Evolutionary conservation across 2,329 filamentous ascomycete genomes (phyloP).

Genomic region (Penicillium crustosum): DNA sequence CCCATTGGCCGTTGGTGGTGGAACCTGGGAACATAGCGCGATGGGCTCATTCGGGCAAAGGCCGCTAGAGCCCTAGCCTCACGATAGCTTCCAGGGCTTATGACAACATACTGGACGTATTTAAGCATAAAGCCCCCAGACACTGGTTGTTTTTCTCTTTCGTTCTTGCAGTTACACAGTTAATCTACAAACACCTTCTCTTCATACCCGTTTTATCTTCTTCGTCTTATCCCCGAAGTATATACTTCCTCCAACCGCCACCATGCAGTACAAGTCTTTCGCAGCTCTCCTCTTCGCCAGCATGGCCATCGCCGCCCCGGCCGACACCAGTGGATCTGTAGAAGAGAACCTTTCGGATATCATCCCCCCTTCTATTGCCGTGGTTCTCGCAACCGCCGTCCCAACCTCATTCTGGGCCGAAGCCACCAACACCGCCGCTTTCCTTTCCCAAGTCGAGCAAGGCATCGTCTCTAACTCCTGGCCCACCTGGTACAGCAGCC

Average conservation of each 20-base stretch:
- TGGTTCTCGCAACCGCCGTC: conserved; percentile 12
- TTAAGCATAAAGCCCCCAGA: not conserved
- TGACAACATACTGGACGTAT: not conserved
- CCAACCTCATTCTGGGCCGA: conserved; percentile 11
- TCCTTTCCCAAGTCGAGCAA: conserved; percentile 10
- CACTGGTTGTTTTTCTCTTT: not conserved
- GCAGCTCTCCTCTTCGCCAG: conserved; percentile 11
- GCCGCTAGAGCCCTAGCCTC: not conserved
- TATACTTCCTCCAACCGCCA: not conserved
- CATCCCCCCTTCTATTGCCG: conserved; percentile 8
- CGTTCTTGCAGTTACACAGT: not conserved
- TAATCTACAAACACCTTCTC: not conserved
- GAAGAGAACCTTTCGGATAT: not conserved
- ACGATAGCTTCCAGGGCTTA: not conserved
- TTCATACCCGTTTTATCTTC: not conserved
- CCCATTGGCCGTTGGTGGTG: conserved; percentile 11
- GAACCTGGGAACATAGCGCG: conserved; percentile 2
- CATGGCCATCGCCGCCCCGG: conserved; percentile 8
- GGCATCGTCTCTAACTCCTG: conserved; percentile 12
- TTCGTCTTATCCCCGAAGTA: not conserved
- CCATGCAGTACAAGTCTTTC: conserved; percentile 18
- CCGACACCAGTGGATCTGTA: not conserved
- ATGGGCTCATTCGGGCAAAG: not conserved
- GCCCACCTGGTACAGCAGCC: conserved; percentile 20
- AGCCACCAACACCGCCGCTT: conserved; percentile 10